These are phyloP conservation scores for Sphagnum tenellum DNA, from an alignment of 225 moss, liverwort and hornwort species.

Conservation along the genomic window DNA sequence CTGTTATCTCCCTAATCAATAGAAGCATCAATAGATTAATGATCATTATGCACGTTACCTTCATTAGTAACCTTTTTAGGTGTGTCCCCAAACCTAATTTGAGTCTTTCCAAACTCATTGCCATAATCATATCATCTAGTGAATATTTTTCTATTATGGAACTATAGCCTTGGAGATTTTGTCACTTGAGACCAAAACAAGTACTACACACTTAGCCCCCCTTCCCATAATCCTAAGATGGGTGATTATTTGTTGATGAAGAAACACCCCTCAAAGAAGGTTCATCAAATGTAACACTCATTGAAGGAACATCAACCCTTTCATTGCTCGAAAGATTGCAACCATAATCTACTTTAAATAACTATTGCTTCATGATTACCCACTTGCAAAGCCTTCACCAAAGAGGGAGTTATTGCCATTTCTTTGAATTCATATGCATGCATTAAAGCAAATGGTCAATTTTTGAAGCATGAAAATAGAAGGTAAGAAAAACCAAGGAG, in stretches of 20 bases:
- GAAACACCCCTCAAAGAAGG: conserved; percentile 32
- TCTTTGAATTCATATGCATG: conserved; percentile 84
- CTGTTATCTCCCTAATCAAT: neutral
- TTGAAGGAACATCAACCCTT: neutral
- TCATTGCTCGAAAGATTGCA: conserved; percentile 9
- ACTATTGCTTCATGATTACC: conserved; percentile 74
- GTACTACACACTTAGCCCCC: conserved; percentile 79
- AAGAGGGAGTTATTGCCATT: conserved; percentile 74
- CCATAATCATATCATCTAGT: conserved; percentile 53
- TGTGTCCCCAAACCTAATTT: conserved; percentile 54
- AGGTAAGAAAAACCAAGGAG: too few species aligned
- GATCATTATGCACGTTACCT: neutral
- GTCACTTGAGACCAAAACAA: conserved; percentile 36
- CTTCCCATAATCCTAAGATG: conserved; percentile 85
- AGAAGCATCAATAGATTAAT: neutral
- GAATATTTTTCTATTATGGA: conserved; percentile 57
- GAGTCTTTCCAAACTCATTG: conserved; percentile 55
- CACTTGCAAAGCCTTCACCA: conserved; percentile 73
- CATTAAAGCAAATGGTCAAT: neutral
- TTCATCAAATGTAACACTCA: conserved; percentile 31
- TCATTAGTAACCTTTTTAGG: conserved; percentile 14
- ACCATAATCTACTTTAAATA: conserved; percentile 55
- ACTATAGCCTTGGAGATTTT: conserved; percentile 16
- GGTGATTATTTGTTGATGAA: conserved; percentile 56
- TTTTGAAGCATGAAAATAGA: neutral